phyloP scores from a whole-genome alignment of 805 yeast species.

The Torulaspora microellipsoides region DNA sequence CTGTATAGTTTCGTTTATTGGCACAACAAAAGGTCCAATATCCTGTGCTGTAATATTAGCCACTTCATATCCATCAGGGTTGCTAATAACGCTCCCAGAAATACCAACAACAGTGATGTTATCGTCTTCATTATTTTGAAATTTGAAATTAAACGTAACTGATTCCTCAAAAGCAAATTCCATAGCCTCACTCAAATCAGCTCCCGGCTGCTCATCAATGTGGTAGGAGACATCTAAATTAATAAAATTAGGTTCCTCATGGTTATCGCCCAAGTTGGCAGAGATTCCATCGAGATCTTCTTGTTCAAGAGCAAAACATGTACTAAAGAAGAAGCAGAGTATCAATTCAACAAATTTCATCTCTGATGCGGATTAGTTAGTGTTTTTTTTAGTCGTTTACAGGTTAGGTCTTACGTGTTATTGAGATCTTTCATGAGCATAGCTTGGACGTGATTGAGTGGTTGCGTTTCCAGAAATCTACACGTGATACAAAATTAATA shows the following conservation, averaged over 20 bases:
- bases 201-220: conserved; percentile 43
- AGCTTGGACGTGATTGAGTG: too few species aligned
- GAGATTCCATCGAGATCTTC: conserved; percentile 1
- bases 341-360: conserved; percentile 1
- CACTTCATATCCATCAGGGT: conserved; percentile 45
- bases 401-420: too few species aligned
- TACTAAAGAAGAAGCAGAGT: neutral
- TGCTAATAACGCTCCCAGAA: conserved; percentile 60
- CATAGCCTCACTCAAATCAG: conserved; percentile 37
- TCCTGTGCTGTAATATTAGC: conserved; percentile 63
- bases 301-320: neutral
- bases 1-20: conserved; percentile 43
- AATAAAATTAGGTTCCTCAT: conserved; percentile 14
- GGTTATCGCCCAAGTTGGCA: neutral
- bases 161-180: conserved; percentile 50
- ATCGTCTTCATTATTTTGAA: conserved; percentile 49
- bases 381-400: neutral
- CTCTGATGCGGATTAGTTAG: neutral
- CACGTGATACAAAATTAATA: too few species aligned
- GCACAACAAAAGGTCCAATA: conserved; percentile 55
- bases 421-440: too few species aligned
- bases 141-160: conserved; percentile 46
- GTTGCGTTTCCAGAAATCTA: too few species aligned
- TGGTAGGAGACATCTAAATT: conserved; percentile 47
- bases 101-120: conserved; percentile 57